A percentile compares a stretch with the other conserved stretches of the same genome.
phyloP scores from a whole-genome alignment of 257 asterid species.

The Forsythia suspensa region DNA sequence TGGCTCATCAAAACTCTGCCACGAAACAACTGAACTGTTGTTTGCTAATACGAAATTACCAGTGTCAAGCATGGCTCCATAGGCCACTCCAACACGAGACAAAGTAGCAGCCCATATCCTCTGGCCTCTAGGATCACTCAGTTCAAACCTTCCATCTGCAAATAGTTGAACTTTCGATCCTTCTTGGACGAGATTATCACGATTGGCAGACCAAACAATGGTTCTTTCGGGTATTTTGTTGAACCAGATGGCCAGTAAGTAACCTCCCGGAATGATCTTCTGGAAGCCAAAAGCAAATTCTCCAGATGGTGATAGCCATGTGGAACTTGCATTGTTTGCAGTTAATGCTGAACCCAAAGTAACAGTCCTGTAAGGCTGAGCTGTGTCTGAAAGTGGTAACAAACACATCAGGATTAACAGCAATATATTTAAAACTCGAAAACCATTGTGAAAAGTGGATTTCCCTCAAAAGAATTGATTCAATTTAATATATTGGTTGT shows the following conservation, averaged over 20 bases:
- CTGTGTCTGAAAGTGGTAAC: neutral
- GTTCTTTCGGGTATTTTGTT: conserved; percentile 17
- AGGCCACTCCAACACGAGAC: conserved; percentile 3
- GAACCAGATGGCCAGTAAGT: conserved; percentile 23
- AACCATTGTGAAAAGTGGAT: neutral
- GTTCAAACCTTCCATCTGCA: conserved; percentile 6
- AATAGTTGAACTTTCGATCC: conserved; percentile 14
- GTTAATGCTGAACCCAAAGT: conserved; percentile 17
- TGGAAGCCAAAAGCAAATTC: conserved; percentile 24
- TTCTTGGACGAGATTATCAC: neutral
- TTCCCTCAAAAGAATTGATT: neutral
- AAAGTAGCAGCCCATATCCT: conserved; percentile 7
- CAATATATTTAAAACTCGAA: neutral
- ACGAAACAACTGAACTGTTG: neutral
- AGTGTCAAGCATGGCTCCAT: conserved; percentile 17
- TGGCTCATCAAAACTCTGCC: conserved; percentile 19
- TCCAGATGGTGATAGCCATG: conserved; percentile 11
- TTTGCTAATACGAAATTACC: conserved; percentile 12
- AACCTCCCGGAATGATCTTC: neutral
- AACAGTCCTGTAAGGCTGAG: neutral
- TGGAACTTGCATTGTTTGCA: neutral
- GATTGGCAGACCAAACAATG: conserved; percentile 24
- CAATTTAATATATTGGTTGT: too few relatives aligned
- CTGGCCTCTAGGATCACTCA: neutral
- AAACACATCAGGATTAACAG: neutral